Evolutionary conservation across 129 eudicot genomes (phyloP).

Genomic region (Centrapalus pauciflorus): DNA sequence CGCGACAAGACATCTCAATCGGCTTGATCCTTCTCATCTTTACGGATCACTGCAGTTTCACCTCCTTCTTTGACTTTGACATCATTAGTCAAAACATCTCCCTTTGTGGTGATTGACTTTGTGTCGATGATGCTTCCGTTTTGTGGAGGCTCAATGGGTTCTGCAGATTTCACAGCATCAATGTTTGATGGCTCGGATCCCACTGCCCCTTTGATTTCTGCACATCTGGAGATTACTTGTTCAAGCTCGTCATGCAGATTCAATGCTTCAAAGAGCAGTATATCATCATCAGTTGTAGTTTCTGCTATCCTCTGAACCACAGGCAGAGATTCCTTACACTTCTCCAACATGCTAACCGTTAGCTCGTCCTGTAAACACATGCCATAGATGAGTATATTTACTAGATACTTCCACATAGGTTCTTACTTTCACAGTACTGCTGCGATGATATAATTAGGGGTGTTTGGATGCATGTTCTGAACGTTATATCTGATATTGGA

Average conservation of each 20-base stretch:
- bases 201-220: conserved; percentile 38
- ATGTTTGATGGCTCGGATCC: conserved; percentile 18
- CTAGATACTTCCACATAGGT: not conserved
- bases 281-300: conserved; percentile 70
- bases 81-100: conserved; percentile 1
- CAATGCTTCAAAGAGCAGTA: conserved; percentile 81
- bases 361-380: conserved; percentile 64
- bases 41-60: not conserved
- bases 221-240: conserved; percentile 56
- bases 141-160: not conserved
- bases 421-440: no score
- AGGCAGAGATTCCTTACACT: conserved; percentile 78
- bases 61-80: conserved; percentile 21
- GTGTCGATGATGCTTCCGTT: not conserved
- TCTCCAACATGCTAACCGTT: conserved; percentile 72
- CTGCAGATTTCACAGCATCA: not conserved
- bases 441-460: no score
- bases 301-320: conserved; percentile 77
- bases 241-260: conserved; percentile 83
- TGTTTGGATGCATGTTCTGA: no score
- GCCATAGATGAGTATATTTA: not conserved
- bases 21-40: conserved; percentile 8
- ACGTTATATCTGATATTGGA: no score
- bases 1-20: not conserved
- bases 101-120: not conserved